phyloP scores from a whole-genome alignment of 352 stramenopile species.

The Phytophthora palmivora region DNA sequence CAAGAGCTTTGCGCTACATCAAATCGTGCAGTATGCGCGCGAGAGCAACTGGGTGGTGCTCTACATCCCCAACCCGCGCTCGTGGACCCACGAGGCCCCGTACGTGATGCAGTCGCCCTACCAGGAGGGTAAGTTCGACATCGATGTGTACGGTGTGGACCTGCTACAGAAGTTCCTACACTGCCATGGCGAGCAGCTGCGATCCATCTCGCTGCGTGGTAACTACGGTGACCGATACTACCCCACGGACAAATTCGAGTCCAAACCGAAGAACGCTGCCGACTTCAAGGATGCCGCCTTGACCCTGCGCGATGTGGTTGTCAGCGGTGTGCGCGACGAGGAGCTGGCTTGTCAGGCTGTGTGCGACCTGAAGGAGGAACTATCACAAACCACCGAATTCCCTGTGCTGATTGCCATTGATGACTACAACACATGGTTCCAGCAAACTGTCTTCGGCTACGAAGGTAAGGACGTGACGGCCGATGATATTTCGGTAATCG shows the following conservation, averaged over 20 bases:
- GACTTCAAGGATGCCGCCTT: conserved; percentile 67
- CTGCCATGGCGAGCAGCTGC: conserved; percentile 78
- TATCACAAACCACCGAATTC: conserved; percentile 84
- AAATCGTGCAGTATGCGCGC: conserved; percentile 89
- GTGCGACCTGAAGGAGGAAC: conserved; percentile 80
- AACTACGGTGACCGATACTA: conserved; percentile 86
- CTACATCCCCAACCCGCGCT: conserved; percentile 79
- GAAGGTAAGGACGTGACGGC: conserved; percentile 78
- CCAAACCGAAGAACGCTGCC: conserved; percentile 73
- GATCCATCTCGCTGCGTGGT: conserved; percentile 64
- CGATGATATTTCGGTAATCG: conserved; percentile 84
- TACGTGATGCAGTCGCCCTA: conserved; percentile 88
- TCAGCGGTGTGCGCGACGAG: conserved; percentile 83
- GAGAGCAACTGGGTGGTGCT: conserved; percentile 89
- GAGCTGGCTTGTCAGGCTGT: conserved; percentile 83
- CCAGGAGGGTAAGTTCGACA: conserved; percentile 86
- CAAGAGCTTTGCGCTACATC: conserved; percentile 85
- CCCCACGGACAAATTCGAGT: conserved; percentile 60
- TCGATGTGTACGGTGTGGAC: conserved; percentile 82
- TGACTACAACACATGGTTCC: conserved; percentile 91
- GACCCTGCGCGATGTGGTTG: conserved; percentile 81
- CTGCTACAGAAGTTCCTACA: conserved; percentile 84
- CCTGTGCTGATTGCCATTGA: conserved; percentile 88
- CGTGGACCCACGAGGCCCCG: conserved; percentile 80
- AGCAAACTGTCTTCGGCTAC: conserved; percentile 88